Base-by-base conservation (phyloP, 2,329 filamentous ascomycete species). In the Metarhizium brunneum region DNA sequence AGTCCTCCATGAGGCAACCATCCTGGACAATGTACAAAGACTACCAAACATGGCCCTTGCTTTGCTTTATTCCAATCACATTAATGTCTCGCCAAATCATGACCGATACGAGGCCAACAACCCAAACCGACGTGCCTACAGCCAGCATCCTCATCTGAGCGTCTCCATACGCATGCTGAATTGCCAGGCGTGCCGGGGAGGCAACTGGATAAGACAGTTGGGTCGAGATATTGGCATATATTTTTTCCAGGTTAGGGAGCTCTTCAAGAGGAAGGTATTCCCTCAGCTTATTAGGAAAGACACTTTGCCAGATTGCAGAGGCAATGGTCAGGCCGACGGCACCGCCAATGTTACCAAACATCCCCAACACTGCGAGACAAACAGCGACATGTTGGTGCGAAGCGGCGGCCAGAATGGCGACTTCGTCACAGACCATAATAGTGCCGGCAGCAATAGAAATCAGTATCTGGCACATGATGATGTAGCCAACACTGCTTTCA, bases 101-200 rank as follows among this genome's bases (percentile, higher is more conserved):
- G 10, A 50, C 47, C 2, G 11, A 16, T 6, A 25, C 13, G 5
- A 50, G n/a, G 8, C 47, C 47, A 18, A 50, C 25, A 16, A 50
- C n/a, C n/a, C 47, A 50, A 50, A 50, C 20, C 10, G n/a, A 10
- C 10, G 65, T 68, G 5, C 68, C 70, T 0, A 67, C 67, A n/a
- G 66, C 65, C 35, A 80, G 64, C 75, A 81, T 77, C n/a, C 71
- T 65, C 40, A 70, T 70, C 67, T 80, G 77, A 25, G 76, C 74
- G 56, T 77, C 76, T 1, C 71, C 76, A 58, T 86, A 87, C 0
- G 83, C 78, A 7, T 71, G 64, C 62, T 84, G 82, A 61, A 86
- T 85, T 0, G 75, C 83, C 14, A 71, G 54, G 2, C 81, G 66
- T 11, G 69, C 70, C 0, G 71, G 66, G 8, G 63, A 73, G 2